Base-by-base conservation (phyloP, 2,329 filamentous ascomycete species). In the Trichoderma simmonsii region DNA sequence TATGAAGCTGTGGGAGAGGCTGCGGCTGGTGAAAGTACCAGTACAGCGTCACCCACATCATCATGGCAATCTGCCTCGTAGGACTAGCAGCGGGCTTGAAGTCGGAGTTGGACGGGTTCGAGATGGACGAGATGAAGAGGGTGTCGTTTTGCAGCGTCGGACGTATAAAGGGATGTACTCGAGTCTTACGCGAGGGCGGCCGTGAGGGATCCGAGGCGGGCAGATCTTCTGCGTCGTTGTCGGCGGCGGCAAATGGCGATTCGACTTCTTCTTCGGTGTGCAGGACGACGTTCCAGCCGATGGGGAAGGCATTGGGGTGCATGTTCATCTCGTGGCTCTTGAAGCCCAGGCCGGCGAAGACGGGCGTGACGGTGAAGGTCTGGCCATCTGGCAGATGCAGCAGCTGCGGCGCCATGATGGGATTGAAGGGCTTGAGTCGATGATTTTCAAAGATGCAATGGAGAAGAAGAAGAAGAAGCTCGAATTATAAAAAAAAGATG, bases 11-110 rank as follows among this genome's bases (percentile, higher is more conserved):
- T 0, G 88, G 85, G 26, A 87, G 85, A 0, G 95, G 95, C 76
- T 91, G 87, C 1, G 90, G 87, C 80, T 97, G 93, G 82, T 98
- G 95, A 77, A 98, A 98, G 84, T 98, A 98, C 95, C 95, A 98
- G 85, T 94, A 97, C 56, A 98, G 85, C 1, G 94, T 95, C 39
- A 94, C 90, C 93, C 94, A 98, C 7, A 98, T 87, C 92, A 98
- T 97, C 93, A 98, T 94, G 75, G 95, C 95, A 73, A 97, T 93
- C 82, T 97, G 93, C 59, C 95, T 87, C 1, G 94, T 96, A 0
- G 93, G 93, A 73, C 94, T 97, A 15, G 87, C 90, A 1, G 92
- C 88, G 1, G 93, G 90, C 79, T 92, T 93, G 83, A 92, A 97
- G 63, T 97, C 94, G 79, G 83, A 89, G 80, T 86, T 92, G 64